These are phyloP conservation scores for Geranium rotundifolium DNA, from an alignment of 345 rosid genomes.

Conservation along the genomic window DNA sequence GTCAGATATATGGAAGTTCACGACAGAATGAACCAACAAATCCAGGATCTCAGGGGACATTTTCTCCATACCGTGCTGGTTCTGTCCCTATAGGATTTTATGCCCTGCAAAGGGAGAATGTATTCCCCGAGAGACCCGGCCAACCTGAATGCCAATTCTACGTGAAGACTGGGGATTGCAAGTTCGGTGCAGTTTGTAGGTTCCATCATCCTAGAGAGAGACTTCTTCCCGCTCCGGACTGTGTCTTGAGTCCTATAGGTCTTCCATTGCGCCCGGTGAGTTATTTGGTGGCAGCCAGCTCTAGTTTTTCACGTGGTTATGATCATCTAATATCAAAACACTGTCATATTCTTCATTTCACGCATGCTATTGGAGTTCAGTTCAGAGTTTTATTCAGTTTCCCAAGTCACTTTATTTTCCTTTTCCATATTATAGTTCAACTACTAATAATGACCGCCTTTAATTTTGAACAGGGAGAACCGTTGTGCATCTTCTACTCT, in stretches of 20 bases:
- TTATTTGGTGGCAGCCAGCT: constrained; percentile 3
- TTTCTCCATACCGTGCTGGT: constrained; percentile 47
- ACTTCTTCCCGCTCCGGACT: constrained; percentile 82
- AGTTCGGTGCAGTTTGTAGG: constrained; percentile 90
- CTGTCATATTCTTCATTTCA: too few relatives aligned
- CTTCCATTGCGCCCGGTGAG: constrained; percentile 93
- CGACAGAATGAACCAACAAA: constrained; percentile 46
- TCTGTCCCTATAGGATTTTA: constrained; percentile 64
- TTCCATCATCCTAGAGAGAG: constrained; percentile 97
- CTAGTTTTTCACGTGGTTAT: background rate
- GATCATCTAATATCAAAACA: too few relatives aligned
- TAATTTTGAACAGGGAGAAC: constrained; percentile 61
- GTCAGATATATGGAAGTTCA: constrained; percentile 48
- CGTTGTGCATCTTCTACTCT: constrained; percentile 80
- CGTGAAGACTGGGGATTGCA: constrained; percentile 98
- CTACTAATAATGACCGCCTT: background rate
- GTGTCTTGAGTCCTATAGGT: constrained; percentile 75
- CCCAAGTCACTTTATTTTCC: too few relatives aligned
- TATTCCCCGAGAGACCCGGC: constrained; percentile 95
- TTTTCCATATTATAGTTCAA: background rate
- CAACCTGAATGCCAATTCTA: constrained; percentile 94
- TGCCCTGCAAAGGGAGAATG: constrained; percentile 72
- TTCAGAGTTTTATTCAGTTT: too few relatives aligned
- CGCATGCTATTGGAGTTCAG: too few relatives aligned
- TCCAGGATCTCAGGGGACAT: constrained; percentile 50